Percentiles rank a stretch among this genome's conserved stretches.
These are phyloP conservation scores for Kuraishia capsulata DNA, from an alignment of 805 yeast species.

Conservation along the genomic window DNA sequence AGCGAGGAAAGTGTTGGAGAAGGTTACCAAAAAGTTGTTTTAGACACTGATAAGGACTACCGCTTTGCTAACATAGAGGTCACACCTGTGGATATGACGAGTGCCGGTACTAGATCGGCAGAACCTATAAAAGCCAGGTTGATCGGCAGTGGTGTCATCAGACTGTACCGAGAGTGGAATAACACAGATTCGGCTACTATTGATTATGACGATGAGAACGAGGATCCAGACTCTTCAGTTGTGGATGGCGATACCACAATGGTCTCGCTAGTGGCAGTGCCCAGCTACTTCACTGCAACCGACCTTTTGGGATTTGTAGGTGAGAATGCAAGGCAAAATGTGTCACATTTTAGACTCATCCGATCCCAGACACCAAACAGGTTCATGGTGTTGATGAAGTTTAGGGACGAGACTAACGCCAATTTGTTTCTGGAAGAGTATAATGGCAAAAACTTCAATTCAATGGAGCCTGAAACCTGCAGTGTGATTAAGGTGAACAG, in stretches of 20 bases:
- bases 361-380: slow-evolving; percentile 58
- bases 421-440: slow-evolving; percentile 53
- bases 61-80: slow-evolving; percentile 25
- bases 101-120: slow-evolving; percentile 5
- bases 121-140: slow-evolving; percentile 52
- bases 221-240: slow-evolving; percentile 7
- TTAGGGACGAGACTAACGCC: slow-evolving; percentile 46
- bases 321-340: slow-evolving; percentile 38
- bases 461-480: slow-evolving; percentile 85
- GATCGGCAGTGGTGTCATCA: slow-evolving; percentile 67
- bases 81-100: slow-evolving; percentile 18
- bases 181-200: slow-evolving; percentile 10
- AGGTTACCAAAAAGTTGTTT: no score
- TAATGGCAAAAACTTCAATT: slow-evolving; percentile 70
- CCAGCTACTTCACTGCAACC: slow-evolving; percentile 78
- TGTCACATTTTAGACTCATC: slow-evolving; percentile 67
- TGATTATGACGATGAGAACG: slow-evolving; percentile 6
- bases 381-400: slow-evolving; percentile 72
- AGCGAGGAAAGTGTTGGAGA: no score
- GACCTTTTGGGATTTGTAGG: slow-evolving; percentile 80
- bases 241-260: slow-evolving; percentile 51
- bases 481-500: slow-evolving; percentile 65
- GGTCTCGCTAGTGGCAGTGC: slow-evolving; percentile 76
- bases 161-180: slow-evolving; percentile 51
- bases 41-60: slow-evolving; percentile 17